Percentiles rank a stretch among this genome's conserved stretches.
Evolutionary conservation across 768 basidiomycete genomes (phyloP).

Genomic region (Lentinus tigrinus): DNA sequence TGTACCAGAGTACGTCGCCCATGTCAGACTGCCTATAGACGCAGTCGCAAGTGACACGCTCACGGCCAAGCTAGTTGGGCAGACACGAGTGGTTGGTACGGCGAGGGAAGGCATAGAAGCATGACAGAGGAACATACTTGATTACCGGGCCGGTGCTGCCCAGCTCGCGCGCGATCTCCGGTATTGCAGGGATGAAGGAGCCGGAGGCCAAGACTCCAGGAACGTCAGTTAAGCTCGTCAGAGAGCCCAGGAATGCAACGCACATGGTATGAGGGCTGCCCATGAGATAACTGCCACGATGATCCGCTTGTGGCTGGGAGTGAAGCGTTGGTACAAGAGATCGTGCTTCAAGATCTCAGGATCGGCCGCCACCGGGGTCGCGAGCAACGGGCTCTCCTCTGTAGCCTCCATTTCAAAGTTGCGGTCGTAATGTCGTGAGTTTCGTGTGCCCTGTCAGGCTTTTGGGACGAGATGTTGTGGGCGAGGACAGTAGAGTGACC

Average conservation of each 20-base stretch:
- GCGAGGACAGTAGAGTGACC: background rate
- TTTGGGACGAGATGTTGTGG: background rate
- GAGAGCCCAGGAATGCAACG: constrained; percentile 16
- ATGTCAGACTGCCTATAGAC: constrained; percentile 47
- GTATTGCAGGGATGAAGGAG: constrained; percentile 73
- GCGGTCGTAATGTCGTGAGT: background rate
- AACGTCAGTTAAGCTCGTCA: background rate
- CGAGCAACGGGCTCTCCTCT: constrained; percentile 12
- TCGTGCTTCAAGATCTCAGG: constrained; percentile 21
- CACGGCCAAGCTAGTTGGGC: constrained; percentile 42
- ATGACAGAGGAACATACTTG: too few relatives aligned
- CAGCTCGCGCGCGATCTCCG: constrained; percentile 68
- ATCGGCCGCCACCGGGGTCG: background rate
- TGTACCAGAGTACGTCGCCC: constrained; percentile 51
- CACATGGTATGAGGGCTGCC: constrained; percentile 64
- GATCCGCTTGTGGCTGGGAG: constrained; percentile 43
- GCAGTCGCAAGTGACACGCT: constrained; percentile 49
- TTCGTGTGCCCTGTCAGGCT: background rate
- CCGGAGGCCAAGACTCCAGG: constrained; percentile 62
- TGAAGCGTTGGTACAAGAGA: constrained; percentile 61
- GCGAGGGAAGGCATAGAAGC: background rate
- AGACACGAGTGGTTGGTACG: background rate
- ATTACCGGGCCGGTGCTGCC: constrained; percentile 54
- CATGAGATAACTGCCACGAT: constrained; percentile 60
- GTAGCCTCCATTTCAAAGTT: constrained; percentile 5